Percentiles rank a stretch among this genome's conserved stretches.
Conservation (phyloP, 2,329 filamentous ascomycete species). For the Diplodia corticola region DNA sequence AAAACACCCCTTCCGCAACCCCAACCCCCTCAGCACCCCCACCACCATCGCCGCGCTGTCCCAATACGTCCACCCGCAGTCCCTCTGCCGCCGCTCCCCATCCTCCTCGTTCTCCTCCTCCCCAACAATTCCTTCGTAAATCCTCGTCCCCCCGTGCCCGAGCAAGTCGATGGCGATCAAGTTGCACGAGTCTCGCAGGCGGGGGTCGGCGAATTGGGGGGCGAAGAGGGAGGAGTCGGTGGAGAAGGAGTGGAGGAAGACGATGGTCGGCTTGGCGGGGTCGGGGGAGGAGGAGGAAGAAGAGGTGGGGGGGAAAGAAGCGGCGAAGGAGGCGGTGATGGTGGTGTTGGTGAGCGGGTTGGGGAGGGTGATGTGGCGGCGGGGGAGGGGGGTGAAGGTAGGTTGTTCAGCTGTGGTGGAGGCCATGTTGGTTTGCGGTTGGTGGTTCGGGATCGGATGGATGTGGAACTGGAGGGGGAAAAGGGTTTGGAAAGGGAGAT, state of each 20-base stretch:
- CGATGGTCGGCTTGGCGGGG: constrained; percentile 39
- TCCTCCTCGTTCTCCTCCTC: constrained; percentile 25
- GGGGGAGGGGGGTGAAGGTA: neutral
- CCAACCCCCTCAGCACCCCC: constrained; percentile 43
- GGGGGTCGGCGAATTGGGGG: constrained; percentile 41
- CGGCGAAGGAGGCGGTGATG: constrained; percentile 5
- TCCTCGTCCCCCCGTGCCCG: constrained; percentile 53
- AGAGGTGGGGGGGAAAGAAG: neutral
- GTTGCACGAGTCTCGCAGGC: constrained; percentile 45
- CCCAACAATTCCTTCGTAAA: constrained; percentile 15
- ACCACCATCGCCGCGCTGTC: constrained; percentile 52
- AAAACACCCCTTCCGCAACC: constrained; percentile 49
- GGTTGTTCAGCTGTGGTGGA: neutral
- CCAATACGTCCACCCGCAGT: constrained; percentile 56
- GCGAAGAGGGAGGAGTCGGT: constrained; percentile 50
- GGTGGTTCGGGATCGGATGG: too few relatives aligned
- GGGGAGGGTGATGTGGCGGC: neutral
- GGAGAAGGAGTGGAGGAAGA: constrained; percentile 55
- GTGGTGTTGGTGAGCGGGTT: neutral
- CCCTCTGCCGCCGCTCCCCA: constrained; percentile 23
- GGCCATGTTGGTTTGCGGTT: neutral
- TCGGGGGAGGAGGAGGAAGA: neutral
- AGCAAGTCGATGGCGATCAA: constrained; percentile 56
- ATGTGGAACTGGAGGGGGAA: too few relatives aligned
- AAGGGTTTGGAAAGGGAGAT: too few relatives aligned